These are phyloP conservation scores for Boletus reticulatus DNA, from an alignment of 768 basidiomycete genomes.

Conservation along the genomic window DNA sequence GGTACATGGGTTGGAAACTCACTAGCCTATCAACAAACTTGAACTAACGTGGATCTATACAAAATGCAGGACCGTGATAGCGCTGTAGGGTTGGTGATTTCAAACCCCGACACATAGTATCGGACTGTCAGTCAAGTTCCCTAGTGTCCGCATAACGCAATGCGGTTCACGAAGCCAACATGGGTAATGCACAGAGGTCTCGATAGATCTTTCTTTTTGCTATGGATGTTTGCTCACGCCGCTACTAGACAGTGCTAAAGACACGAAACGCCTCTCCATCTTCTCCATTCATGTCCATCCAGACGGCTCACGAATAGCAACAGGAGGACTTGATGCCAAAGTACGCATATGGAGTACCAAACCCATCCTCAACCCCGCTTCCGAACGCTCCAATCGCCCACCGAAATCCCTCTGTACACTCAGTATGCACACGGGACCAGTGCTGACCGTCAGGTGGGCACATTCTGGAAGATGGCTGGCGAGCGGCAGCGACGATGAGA, in stretches of 20 bases:
- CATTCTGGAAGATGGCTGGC: constrained; percentile 92
- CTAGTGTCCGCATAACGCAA: constrained; percentile 25
- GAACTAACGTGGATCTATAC: too few relatives aligned
- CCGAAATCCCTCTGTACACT: constrained; percentile 90
- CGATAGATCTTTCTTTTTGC: not conserved
- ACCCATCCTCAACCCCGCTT: constrained; percentile 78
- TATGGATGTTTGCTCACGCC: not conserved
- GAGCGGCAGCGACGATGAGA: constrained; percentile 93
- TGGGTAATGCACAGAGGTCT: constrained; percentile 82
- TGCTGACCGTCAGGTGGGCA: constrained; percentile 90
- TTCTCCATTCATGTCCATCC: constrained; percentile 95
- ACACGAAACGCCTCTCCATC: constrained; percentile 71
- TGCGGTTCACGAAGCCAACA: constrained; percentile 87
- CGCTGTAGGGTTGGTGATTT: too few relatives aligned
- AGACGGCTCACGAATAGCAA: constrained; percentile 95
- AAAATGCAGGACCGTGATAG: too few relatives aligned
- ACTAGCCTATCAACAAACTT: too few relatives aligned
- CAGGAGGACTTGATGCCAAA: constrained; percentile 93
- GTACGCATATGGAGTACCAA: constrained; percentile 97
- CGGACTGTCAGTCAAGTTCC: too few relatives aligned
- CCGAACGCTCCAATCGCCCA: constrained; percentile 65
- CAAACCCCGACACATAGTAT: too few relatives aligned
- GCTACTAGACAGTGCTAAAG: constrained; percentile 44
- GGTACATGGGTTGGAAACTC: not conserved
- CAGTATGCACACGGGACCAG: constrained; percentile 91